phyloP scores from a whole-genome alignment of 495 filamentous ascomycete species.

The Aspergillus mulundensis region DNA sequence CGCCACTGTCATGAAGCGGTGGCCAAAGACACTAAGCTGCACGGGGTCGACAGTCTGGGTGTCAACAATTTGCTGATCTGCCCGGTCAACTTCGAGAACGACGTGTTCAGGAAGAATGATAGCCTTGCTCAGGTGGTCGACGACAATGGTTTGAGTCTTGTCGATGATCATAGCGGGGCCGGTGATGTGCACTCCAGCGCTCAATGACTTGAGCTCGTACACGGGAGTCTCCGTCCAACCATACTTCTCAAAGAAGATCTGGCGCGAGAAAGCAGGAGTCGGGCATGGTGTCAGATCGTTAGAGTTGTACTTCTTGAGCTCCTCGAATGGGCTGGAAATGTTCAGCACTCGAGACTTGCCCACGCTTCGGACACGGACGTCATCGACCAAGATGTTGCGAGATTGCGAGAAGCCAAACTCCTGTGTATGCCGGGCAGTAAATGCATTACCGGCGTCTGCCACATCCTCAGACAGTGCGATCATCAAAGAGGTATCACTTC shows the following conservation, averaged over 20 bases:
- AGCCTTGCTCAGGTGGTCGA: slow-evolving; percentile 64
- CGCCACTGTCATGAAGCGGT: slow-evolving; percentile 92
- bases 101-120: slow-evolving; percentile 60
- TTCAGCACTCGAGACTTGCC: slow-evolving; percentile 50
- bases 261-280: slow-evolving; percentile 14
- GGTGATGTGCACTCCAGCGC: slow-evolving; percentile 61
- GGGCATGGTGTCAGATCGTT: slow-evolving; percentile 1
- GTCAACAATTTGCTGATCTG: slow-evolving; percentile 64
- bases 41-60: slow-evolving; percentile 56
- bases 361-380: slow-evolving; percentile 84
- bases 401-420: slow-evolving; percentile 94
- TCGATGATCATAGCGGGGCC: slow-evolving; percentile 90
- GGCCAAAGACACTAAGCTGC: slow-evolving; percentile 85
- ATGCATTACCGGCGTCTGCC: slow-evolving; percentile 72
- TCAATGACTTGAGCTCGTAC: slow-evolving; percentile 70
- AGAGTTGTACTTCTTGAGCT: slow-evolving; percentile 57
- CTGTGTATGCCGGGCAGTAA: slow-evolving; percentile 81
- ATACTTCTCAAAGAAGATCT: slow-evolving; percentile 49
- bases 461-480: slow-evolving; percentile 50
- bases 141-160: slow-evolving; percentile 89
- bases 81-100: slow-evolving; percentile 60
- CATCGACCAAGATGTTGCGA: slow-evolving; percentile 87
- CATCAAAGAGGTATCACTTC: slow-evolving; percentile 49
- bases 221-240: slow-evolving; percentile 71
- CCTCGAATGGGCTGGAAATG: slow-evolving; percentile 44